A percentile compares a stretch with the other conserved stretches of the same genome.
Conservation (phyloP, 805 yeast genomes). For the Wickerhamomyces sydowiorum region DNA sequence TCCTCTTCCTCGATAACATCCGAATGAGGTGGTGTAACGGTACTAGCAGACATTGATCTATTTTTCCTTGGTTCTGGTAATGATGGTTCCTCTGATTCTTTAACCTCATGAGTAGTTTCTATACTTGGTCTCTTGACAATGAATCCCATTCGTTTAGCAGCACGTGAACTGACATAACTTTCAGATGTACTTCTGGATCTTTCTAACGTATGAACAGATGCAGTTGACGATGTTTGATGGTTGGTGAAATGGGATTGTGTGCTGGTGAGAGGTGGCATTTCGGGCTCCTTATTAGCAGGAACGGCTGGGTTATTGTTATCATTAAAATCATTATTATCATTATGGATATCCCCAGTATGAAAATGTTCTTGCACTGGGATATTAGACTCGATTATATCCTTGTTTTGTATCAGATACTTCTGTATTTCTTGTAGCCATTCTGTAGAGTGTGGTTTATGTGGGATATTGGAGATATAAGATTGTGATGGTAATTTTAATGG, state of each 20-base stretch:
- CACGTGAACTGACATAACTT: slow-evolving; percentile 47
- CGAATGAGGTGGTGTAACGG: background rate
- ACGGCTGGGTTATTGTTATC: slow-evolving; percentile 1
- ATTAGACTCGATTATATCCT: background rate
- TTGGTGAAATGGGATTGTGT: background rate
- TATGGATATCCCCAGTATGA: background rate
- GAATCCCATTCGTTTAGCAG: slow-evolving; percentile 73
- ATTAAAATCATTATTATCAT: background rate
- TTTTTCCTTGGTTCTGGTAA: slow-evolving; percentile 14
- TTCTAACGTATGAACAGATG: slow-evolving; percentile 19
- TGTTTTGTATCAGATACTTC: slow-evolving; percentile 4
- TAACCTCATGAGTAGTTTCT: slow-evolving; percentile 5
- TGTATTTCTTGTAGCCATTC: slow-evolving; percentile 34
- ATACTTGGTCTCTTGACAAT: slow-evolving; percentile 40
- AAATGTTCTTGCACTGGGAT: background rate
- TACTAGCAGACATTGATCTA: slow-evolving; percentile 15
- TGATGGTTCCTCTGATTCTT: background rate
- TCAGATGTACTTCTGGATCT: slow-evolving; percentile 34
- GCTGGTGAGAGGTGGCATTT: background rate
- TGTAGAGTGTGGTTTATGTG: slow-evolving; percentile 29
- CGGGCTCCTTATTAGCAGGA: background rate
- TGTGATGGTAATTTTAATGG: slow-evolving; percentile 49
- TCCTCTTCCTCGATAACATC: background rate
- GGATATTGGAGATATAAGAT: slow-evolving; percentile 29
- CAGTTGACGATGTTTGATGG: slow-evolving; percentile 19